These are phyloP conservation scores for Musa troglodytarum DNA, from an alignment of 176 grass and related monocot genomes.

Conservation along the genomic window DNA sequence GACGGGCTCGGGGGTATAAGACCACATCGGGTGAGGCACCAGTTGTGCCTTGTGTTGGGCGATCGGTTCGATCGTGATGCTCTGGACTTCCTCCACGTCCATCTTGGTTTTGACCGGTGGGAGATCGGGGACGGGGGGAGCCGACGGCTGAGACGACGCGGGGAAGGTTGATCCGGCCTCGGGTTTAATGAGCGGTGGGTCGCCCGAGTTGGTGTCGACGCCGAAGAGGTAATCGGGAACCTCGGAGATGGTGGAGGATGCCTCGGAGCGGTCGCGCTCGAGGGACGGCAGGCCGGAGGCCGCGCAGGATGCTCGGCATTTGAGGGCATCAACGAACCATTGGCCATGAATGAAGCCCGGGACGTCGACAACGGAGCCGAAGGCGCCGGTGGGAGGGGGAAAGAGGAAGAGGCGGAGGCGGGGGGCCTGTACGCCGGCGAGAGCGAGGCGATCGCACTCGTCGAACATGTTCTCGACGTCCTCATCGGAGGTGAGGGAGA, in stretches of 20 bases:
- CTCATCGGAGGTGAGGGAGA: conserved; percentile 71
- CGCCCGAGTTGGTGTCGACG: conserved; percentile 29
- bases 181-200: too few species aligned
- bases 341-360: background rate
- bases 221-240: conserved; percentile 65
- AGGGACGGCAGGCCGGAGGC: background rate
- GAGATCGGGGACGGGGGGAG: too few species aligned
- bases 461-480: conserved; percentile 84
- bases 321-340: conserved; percentile 1
- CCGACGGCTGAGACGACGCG: too few species aligned
- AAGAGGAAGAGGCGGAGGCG: conserved; percentile 14
- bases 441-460: conserved; percentile 55
- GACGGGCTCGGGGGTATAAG: too few species aligned
- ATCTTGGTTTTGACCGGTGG: too few species aligned
- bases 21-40: too few species aligned
- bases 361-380: conserved; percentile 31
- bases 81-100: too few species aligned
- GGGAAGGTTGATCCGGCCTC: too few species aligned
- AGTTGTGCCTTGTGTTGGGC: too few species aligned
- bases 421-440: conserved; percentile 40
- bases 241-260: conserved; percentile 56
- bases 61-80: too few species aligned
- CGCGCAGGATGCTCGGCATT: background rate
- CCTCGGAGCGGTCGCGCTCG: conserved; percentile 56
- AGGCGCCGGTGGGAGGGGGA: conserved; percentile 13